Conservation (phyloP, 768 basidiomycete genomes). For the Calvatia gigantea region DNA sequence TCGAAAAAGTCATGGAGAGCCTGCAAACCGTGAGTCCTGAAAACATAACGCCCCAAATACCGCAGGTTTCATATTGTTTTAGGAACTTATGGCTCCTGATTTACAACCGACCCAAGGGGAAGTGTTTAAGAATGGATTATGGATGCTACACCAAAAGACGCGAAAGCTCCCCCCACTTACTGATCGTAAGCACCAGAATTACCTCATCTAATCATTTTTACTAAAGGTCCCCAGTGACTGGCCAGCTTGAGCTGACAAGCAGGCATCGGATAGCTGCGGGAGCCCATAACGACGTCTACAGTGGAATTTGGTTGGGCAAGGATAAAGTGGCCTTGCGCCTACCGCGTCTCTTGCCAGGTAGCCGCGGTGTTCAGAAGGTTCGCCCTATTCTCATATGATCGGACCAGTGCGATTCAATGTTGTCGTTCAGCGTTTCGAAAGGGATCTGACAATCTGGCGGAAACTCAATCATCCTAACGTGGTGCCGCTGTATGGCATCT, state of each 20-base stretch:
- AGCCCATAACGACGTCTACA: conserved; percentile 36
- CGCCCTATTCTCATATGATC: background rate
- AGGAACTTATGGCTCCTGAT: conserved; percentile 34
- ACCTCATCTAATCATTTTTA: background rate
- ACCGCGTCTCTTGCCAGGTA: conserved; percentile 31
- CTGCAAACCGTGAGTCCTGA: conserved; percentile 33
- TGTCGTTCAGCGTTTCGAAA: conserved; percentile 33
- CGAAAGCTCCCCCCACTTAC: conserved; percentile 37
- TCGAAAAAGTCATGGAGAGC: conserved; percentile 38
- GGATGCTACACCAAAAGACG: conserved; percentile 35
- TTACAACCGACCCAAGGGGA: conserved; percentile 27
- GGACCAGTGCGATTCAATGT: background rate
- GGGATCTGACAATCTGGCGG: conserved; percentile 41
- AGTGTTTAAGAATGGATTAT: conserved; percentile 33
- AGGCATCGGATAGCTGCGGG: conserved; percentile 30
- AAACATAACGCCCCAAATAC: background rate
- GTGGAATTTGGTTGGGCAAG: conserved; percentile 39
- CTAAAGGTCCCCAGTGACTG: conserved; percentile 30
- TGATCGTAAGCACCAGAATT: conserved; percentile 28
- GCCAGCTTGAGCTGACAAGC: conserved; percentile 32
- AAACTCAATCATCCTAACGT: conserved; percentile 37
- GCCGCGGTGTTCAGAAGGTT: conserved; percentile 32
- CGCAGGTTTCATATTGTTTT: conserved; percentile 1
- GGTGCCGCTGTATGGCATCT: conserved; percentile 35
- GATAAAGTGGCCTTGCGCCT: conserved; percentile 38